phyloP scores from a whole-genome alignment of 2,329 filamentous ascomycete species.

The Cladosporium cucumerinum region DNA sequence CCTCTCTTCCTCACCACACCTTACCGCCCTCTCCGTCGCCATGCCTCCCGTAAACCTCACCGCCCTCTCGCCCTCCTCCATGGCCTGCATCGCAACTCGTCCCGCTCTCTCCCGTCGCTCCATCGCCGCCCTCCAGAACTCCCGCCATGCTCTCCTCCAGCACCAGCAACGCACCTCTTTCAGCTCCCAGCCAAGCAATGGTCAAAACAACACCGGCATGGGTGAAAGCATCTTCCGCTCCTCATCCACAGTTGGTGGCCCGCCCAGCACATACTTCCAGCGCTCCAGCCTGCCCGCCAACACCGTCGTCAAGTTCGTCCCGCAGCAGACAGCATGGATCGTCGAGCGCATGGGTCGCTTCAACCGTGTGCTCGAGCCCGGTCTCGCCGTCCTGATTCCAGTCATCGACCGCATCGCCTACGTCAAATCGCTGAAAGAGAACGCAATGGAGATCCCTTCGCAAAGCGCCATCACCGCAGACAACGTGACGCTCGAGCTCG shows the following conservation, averaged over 20 bases:
- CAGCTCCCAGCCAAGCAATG: conserved; percentile 20
- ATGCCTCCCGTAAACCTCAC: conserved; percentile 8
- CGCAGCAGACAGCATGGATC: conserved; percentile 99
- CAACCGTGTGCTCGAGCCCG: conserved; percentile 86
- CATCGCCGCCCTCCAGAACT: conserved; percentile 33
- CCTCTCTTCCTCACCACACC: background rate
- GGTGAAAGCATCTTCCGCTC: conserved; percentile 36
- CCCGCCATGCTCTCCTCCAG: conserved; percentile 30
- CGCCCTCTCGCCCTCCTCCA: conserved; percentile 18
- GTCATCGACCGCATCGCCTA: conserved; percentile 96
- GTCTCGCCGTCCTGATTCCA: conserved; percentile 81
- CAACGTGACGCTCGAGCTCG: conserved; percentile 94
- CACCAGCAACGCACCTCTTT: conserved; percentile 25
- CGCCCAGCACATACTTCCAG: conserved; percentile 39
- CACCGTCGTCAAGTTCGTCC: conserved; percentile 92
- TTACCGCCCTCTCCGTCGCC: background rate
- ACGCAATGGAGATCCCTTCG: conserved; percentile 92
- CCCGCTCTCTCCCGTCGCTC: conserved; percentile 33
- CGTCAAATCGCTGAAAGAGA: conserved; percentile 95
- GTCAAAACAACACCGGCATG: background rate
- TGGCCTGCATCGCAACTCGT: conserved; percentile 34
- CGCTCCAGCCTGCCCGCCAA: conserved; percentile 73
- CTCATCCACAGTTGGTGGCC: conserved; percentile 25
- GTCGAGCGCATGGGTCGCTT: conserved; percentile 99
- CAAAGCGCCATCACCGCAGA: conserved; percentile 98